These are phyloP conservation scores for Fusarium denticulatum DNA, from an alignment of 2,329 filamentous ascomycete species.

Conservation along the genomic window DNA sequence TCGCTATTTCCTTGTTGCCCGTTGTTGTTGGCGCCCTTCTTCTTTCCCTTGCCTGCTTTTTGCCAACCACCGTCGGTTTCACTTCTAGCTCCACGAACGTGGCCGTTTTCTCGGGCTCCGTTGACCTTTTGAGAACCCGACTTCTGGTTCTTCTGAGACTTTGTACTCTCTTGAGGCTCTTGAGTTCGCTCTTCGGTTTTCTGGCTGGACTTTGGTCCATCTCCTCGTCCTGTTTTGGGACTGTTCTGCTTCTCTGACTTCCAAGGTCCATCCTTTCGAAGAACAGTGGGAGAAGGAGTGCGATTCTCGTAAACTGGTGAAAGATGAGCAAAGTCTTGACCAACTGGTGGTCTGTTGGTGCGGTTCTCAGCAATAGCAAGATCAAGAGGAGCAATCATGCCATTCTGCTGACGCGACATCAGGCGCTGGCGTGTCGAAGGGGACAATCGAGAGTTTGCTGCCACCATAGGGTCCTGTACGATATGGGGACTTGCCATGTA, in stretches of 20 bases:
- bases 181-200: conserved; percentile 41
- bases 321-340: conserved; percentile 61
- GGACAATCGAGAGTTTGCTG: conserved; percentile 45
- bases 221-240: conserved; percentile 28
- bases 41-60: conserved; percentile 63
- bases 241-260: conserved; percentile 42
- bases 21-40: conserved; percentile 54
- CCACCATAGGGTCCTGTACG: conserved; percentile 46
- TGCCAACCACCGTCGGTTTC: conserved; percentile 68
- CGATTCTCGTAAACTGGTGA: conserved; percentile 79
- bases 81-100: conserved; percentile 64
- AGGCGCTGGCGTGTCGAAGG: conserved; percentile 51
- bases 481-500: conserved; percentile 43
- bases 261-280: conserved; percentile 60
- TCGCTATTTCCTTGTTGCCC: conserved; percentile 56
- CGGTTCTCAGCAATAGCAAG: conserved; percentile 60
- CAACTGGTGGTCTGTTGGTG: conserved; percentile 48
- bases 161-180: conserved; percentile 40
- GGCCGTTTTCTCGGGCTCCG: conserved; percentile 60
- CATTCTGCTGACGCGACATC: conserved; percentile 57
- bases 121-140: conserved; percentile 49
- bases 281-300: conserved; percentile 74
- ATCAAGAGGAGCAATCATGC: conserved; percentile 65
- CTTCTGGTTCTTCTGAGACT: conserved; percentile 44
- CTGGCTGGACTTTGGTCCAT: conserved; percentile 35